Percentiles rank a stretch among this genome's conserved stretches.
These are phyloP conservation scores for Pseudisothecium myosuroides DNA, from an alignment of 225 moss, liverwort and hornwort species.

Conservation along the genomic window DNA sequence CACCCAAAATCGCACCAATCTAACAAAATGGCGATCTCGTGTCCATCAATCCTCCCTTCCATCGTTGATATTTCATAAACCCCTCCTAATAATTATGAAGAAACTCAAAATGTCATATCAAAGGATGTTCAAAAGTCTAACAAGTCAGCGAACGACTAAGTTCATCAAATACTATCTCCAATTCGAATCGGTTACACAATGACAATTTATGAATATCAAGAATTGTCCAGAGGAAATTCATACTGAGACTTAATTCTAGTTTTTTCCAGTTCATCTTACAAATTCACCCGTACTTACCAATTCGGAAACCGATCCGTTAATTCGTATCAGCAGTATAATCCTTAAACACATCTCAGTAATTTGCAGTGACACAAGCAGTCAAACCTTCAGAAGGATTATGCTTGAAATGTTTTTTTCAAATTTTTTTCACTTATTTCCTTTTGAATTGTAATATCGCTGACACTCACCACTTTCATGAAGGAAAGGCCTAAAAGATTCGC, in stretches of 20 bases:
- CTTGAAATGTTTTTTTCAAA: background rate
- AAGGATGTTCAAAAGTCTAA: background rate
- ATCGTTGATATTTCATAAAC: background rate
- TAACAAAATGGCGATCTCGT: background rate
- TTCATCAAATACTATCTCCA: background rate
- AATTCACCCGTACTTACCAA: background rate
- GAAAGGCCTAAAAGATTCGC: background rate
- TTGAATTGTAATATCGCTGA: background rate
- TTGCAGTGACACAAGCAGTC: background rate
- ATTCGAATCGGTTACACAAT: background rate
- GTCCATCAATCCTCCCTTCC: background rate
- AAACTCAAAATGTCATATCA: background rate
- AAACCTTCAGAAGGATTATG: background rate
- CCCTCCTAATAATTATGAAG: background rate
- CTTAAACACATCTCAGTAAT: background rate
- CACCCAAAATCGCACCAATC: background rate
- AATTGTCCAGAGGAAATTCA: background rate
- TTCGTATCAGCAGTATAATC: background rate
- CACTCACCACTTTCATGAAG: background rate
- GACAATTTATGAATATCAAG: background rate
- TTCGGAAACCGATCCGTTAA: background rate
- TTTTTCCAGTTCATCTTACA: background rate
- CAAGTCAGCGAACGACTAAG: background rate
- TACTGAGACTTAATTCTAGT: background rate
- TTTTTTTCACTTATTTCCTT: background rate